Evolutionary conservation across 345 rosid genomes (phyloP).

Genomic region (Eucalyptus curtisii): DNA sequence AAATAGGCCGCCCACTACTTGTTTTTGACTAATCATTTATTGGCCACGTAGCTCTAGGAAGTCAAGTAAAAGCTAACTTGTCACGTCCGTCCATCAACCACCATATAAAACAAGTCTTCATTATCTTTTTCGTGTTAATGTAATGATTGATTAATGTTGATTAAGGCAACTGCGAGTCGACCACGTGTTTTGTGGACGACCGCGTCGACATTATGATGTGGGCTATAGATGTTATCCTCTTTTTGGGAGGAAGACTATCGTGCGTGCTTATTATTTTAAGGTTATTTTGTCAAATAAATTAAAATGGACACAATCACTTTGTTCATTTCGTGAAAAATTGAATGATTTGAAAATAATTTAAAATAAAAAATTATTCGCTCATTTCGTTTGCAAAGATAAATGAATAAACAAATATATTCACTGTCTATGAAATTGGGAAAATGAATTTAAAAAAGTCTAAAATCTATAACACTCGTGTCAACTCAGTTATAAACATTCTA

Average conservation of each 20-base stretch:
- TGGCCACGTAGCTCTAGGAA: not conserved
- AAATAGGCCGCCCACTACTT: not conserved
- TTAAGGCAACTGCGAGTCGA: not conserved
- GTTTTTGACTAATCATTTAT: not conserved
- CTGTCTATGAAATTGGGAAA: too few species aligned
- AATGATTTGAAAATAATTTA: not conserved
- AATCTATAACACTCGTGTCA: too few species aligned
- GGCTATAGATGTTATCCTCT: not conserved
- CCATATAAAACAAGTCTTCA: not conserved
- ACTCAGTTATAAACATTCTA: too few species aligned
- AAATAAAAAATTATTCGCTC: too few species aligned
- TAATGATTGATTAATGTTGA: not conserved
- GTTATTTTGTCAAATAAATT: not conserved
- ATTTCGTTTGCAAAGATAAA: too few species aligned
- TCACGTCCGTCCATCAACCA: not conserved
- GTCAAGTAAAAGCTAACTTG: not conserved
- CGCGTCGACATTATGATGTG: not conserved
- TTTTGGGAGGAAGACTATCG: not conserved
- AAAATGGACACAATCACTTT: not conserved
- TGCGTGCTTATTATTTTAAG: not conserved
- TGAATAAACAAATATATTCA: too few species aligned
- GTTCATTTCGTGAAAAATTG: not conserved
- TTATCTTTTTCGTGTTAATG: not conserved
- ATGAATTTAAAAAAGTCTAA: too few species aligned
- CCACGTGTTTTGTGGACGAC: not conserved